A percentile compares a stretch with the other conserved stretches of the same genome.
Conservation (phyloP, 2,329 filamentous ascomycete genomes). For the Pseudogymnoascus sp. region DNA sequence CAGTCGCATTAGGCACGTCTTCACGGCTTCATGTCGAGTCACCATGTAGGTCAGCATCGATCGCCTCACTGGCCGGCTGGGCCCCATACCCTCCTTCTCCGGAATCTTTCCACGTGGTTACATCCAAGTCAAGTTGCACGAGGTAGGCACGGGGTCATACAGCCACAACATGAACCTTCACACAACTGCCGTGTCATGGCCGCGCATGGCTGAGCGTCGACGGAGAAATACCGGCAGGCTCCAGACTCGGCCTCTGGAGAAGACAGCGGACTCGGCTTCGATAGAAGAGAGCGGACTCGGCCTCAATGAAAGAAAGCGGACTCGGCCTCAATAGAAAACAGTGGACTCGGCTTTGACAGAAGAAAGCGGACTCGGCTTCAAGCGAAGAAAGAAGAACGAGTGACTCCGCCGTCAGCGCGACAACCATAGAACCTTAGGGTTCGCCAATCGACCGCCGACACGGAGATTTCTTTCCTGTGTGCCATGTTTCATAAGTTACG, state of each 20-base stretch:
- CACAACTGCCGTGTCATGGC: background rate
- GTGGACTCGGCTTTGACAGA: background rate
- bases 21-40: background rate
- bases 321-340: background rate
- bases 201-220: background rate
- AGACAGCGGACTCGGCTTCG: background rate
- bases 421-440: background rate
- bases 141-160: background rate
- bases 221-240: background rate
- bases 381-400: background rate
- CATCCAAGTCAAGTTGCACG: background rate
- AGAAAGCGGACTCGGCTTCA: background rate
- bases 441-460: background rate
- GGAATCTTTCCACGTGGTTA: background rate
- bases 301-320: background rate
- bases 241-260: background rate
- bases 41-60: background rate
- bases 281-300: background rate
- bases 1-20: background rate
- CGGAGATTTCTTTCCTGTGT: background rate
- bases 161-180: conserved; percentile 1
- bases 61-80: background rate
- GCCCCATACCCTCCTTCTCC: background rate
- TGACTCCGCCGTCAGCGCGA: background rate
- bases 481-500: background rate